Evolutionary conservation across 495 filamentous ascomycete species (phyloP), one percentile per base, ranked within the genome.

Genomic region (Talaromyces ruber): DNA sequence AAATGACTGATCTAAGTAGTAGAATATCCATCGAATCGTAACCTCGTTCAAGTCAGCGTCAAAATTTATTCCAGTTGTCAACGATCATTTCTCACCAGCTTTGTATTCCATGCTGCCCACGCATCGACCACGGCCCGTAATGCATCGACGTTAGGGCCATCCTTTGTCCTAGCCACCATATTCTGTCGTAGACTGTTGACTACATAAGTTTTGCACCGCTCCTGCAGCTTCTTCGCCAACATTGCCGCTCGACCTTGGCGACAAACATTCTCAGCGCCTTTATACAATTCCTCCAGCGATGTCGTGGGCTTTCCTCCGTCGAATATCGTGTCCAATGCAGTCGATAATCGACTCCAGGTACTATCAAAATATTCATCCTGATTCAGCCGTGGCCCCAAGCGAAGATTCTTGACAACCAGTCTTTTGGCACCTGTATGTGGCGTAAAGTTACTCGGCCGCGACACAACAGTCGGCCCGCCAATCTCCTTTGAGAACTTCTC

Each of bases 1-100:
- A 70, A 90, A 97, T 4, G 91, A 90, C 62, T 94, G 85, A 68
- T 98, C 93, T 60, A 98, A 79, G 64, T 92, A 97, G 68, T 89
- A 93, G 76, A 96, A 98, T 30, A 97, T 87, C 63, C 86, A 91
- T 60, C 91, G 82, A 58, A 98, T 80, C 21, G 83, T 86, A 43
- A 83, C 81, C 90, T 91, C 22, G 22, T 7, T n/a, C 21, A 21
- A 25, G 21, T 54, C 51, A 54, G 22, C 51, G 5, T 54, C n/a
- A n/a, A 8, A 8, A 21, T 5, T 21, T 11, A 21, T 47, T 4
- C 21, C 39, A 22, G 1, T 18, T 47, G 1, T 21, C 21, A n/a
- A 28, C 43, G 24, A 52, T 54, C 24, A n/a, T 61, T 52, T 55
- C 81, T 62, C 82, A 90, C 86, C 74, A 94, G 71, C 73, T 92